Conservation (phyloP, 1,284 basidiomycete genomes). For the Gymnopus androsaceus region DNA sequence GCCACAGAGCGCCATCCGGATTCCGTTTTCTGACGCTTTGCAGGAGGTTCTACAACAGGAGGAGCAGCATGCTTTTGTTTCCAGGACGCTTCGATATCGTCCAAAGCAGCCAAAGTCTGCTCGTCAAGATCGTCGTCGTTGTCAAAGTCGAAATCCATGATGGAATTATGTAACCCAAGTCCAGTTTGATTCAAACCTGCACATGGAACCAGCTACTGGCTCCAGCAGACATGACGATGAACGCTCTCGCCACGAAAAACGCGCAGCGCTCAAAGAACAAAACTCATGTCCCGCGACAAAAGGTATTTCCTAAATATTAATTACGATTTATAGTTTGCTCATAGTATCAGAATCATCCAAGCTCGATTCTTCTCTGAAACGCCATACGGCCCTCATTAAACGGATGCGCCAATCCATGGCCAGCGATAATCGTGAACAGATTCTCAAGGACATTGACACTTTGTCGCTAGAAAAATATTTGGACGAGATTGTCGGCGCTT, state of each 20-base stretch:
- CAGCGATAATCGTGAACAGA: slow-evolving; percentile 77
- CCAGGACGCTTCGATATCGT: slow-evolving; percentile 59
- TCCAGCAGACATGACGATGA: slow-evolving; percentile 60
- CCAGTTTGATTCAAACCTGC: background rate
- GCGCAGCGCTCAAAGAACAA: slow-evolving; percentile 55
- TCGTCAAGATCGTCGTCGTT: slow-evolving; percentile 67
- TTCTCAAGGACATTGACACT: slow-evolving; percentile 88
- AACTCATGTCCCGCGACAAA: slow-evolving; percentile 48
- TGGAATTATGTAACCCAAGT: background rate
- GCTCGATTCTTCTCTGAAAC: slow-evolving; percentile 90
- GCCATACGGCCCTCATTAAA: slow-evolving; percentile 92
- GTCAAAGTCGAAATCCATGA: slow-evolving; percentile 70
- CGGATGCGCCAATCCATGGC: slow-evolving; percentile 82
- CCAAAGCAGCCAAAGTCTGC: slow-evolving; percentile 58
- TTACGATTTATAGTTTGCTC: slow-evolving; percentile 10
- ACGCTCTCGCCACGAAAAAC: slow-evolving; percentile 53
- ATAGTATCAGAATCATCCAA: slow-evolving; percentile 54
- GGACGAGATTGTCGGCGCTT: slow-evolving; percentile 89
- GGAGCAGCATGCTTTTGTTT: slow-evolving; percentile 26
- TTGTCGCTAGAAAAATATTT: slow-evolving; percentile 95
- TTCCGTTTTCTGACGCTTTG: slow-evolving; percentile 54
- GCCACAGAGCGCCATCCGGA: slow-evolving; percentile 27
- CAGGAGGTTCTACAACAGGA: slow-evolving; percentile 36
- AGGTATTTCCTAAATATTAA: slow-evolving; percentile 38
- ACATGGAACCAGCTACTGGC: slow-evolving; percentile 34